Evolutionary conservation across 495 filamentous ascomycete genomes (phyloP), one percentile per base, ranked within the genome.

Genomic region (Friedmanniomyces endolithicus): DNA sequence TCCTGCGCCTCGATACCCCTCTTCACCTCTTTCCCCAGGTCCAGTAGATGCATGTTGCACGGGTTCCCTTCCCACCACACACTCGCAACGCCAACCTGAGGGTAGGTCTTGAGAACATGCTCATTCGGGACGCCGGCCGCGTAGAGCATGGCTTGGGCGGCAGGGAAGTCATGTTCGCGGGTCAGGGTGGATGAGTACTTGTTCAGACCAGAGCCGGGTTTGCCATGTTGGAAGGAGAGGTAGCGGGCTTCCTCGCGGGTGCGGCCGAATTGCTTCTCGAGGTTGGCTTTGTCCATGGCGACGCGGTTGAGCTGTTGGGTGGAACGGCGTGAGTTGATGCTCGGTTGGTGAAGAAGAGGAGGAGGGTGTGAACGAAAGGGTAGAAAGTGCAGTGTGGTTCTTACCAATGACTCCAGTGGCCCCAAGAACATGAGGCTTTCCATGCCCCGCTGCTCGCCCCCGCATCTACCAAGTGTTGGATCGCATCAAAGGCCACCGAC

Each of bases 61-160:
- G 92, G 88, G 66, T 98, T 98, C 25, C 92, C 92, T 69, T 98
- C 92, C 89, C 90, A 98, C 90, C 90, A 96, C 1, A 96, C 88
- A 6, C 86, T 87, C 7, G 90, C 85, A 63, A 84, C 71, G 56
- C 92, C 92, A 12, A 98, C 87, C 55, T 98, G 92, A 7, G 90
- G 88, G 50, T 82, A 83, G 51, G 78, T 92, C 67, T 88, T 86
- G 88, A 96, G 95, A 59, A 85, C 77, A 27, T 90, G 76, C 61
- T 79, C 75, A 62, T 88, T 76, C 14, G 89, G 89, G 27, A 96
- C 84, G 24, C 92, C 92, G 11, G 90, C 90, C 6, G 87, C 90
- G 71, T 92, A 96, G 1, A 96, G 77, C 92, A 98, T 98, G 56
- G 90, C 90, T 83, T 92, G 86, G 33, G 92, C 90, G 1, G 88